Evolutionary conservation across 1,139 yeast genomes (phyloP).

Genomic region (Pichia inconspicua): DNA sequence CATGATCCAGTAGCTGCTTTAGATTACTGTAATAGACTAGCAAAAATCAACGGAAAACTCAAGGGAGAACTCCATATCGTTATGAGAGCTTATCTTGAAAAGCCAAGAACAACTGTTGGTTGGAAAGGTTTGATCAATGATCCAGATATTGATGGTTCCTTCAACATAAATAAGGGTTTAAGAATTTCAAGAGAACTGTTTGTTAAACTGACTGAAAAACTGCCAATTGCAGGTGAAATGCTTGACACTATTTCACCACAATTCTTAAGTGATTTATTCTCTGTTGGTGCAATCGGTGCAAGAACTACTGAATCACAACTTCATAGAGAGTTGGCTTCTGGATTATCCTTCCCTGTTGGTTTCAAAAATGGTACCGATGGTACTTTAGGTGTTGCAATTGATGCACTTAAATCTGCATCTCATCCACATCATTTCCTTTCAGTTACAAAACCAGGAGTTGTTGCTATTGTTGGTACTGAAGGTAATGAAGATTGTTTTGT

Average conservation of each 20-base stretch:
- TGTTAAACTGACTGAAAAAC: constrained; percentile 65
- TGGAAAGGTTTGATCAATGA: constrained; percentile 98
- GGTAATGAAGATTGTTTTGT: constrained; percentile 90
- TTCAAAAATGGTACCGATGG: constrained; percentile 99
- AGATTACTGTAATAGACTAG: constrained; percentile 70
- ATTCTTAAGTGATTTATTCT: constrained; percentile 81
- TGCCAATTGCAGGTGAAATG: constrained; percentile 97
- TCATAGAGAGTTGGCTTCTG: constrained; percentile 95
- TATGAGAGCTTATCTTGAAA: constrained; percentile 97
- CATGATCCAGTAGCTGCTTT: constrained; percentile 91
- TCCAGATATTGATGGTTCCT: constrained; percentile 91
- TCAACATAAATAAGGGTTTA: constrained; percentile 91
- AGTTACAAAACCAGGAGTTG: constrained; percentile 91
- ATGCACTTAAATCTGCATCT: constrained; percentile 87
- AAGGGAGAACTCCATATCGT: constrained; percentile 74
- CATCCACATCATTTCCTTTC: constrained; percentile 91
- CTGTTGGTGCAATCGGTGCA: constrained; percentile 98
- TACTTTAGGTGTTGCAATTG: constrained; percentile 83
- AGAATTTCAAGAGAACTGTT: constrained; percentile 83
- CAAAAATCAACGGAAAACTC: constrained; percentile 51
- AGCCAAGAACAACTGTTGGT: constrained; percentile 97
- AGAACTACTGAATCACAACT: constrained; percentile 97
- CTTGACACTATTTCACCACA: constrained; percentile 96
- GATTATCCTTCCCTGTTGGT: constrained; percentile 95
- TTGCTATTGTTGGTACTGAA: constrained; percentile 89